phyloP scores from a whole-genome alignment of 75 land plant species.

The Picea sitchensis region DNA sequence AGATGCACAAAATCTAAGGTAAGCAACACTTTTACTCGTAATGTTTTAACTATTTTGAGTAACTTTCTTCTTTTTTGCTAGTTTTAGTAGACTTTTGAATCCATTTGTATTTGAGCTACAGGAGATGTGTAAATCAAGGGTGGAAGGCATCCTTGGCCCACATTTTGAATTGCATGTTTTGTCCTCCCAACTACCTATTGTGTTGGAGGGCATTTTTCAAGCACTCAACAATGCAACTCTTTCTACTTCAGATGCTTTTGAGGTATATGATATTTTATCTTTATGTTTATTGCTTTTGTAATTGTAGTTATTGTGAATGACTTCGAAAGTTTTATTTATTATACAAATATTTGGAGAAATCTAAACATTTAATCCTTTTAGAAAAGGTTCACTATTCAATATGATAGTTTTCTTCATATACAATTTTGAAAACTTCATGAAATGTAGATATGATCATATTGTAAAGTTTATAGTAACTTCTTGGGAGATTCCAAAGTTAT shows the following conservation, averaged over 20 bases:
- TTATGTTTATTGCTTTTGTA: background rate
- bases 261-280: background rate
- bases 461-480: too few species aligned
- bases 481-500: too few species aligned
- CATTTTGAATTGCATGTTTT: slow-evolving; percentile 4
- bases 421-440: too few species aligned
- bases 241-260: background rate
- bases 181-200: background rate
- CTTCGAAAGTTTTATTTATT: background rate
- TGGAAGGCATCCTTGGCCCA: slow-evolving; percentile 3
- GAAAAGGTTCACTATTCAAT: too few species aligned
- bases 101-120: background rate
- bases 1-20: slow-evolving; percentile 4
- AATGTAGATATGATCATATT: too few species aligned
- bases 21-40: background rate
- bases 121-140: background rate
- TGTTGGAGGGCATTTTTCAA: slow-evolving; percentile 1
- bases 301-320: background rate
- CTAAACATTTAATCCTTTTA: too few species aligned
- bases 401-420: too few species aligned
- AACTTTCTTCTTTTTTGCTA: background rate
- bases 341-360: background rate
- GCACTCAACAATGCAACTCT: slow-evolving; percentile 1
- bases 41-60: background rate
- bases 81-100: background rate